Evolutionary conservation across 805 yeast genomes (phyloP).

Genomic region (Yarrowia keelungensis): DNA sequence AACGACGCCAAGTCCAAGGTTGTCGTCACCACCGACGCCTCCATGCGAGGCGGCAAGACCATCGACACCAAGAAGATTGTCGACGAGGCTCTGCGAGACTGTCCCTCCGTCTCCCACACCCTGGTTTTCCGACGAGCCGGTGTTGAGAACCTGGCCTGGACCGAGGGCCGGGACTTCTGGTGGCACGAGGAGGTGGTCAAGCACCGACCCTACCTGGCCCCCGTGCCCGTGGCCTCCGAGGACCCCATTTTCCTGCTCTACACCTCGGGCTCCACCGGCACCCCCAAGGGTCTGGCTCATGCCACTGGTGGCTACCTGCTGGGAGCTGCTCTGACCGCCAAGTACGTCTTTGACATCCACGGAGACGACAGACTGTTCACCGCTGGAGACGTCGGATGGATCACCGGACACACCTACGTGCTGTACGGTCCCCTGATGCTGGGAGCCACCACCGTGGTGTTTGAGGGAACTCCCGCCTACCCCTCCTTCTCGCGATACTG

Average conservation of each 20-base stretch:
- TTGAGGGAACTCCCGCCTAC: constrained; percentile 97
- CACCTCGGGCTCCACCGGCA: constrained; percentile 98
- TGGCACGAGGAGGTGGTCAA: constrained; percentile 91
- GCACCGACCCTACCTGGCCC: constrained; percentile 85
- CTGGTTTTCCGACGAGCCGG: constrained; percentile 91
- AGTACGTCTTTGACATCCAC: constrained; percentile 92
- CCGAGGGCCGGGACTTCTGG: constrained; percentile 85
- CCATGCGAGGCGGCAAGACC: constrained; percentile 93
- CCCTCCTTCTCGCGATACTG: constrained; percentile 96
- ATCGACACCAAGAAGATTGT: constrained; percentile 92
- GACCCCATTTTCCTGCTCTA: constrained; percentile 95
- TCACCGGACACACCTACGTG: constrained; percentile 96
- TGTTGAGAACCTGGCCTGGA: constrained; percentile 67
- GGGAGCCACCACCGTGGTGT: constrained; percentile 91
- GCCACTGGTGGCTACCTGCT: constrained; percentile 92
- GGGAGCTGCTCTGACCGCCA: constrained; percentile 90
- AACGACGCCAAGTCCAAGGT: constrained; percentile 84
- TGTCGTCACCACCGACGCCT: constrained; percentile 93
- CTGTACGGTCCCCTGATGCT: constrained; percentile 88
- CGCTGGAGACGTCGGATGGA: constrained; percentile 99
- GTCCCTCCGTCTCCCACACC: constrained; percentile 77
- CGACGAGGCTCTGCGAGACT: constrained; percentile 84
- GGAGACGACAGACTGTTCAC: constrained; percentile 88
- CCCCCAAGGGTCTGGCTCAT: constrained; percentile 98
- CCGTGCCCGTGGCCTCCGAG: constrained; percentile 85